Conservation (phyloP, 257 asterid species). For the Nicotiana benthamiana region DNA sequence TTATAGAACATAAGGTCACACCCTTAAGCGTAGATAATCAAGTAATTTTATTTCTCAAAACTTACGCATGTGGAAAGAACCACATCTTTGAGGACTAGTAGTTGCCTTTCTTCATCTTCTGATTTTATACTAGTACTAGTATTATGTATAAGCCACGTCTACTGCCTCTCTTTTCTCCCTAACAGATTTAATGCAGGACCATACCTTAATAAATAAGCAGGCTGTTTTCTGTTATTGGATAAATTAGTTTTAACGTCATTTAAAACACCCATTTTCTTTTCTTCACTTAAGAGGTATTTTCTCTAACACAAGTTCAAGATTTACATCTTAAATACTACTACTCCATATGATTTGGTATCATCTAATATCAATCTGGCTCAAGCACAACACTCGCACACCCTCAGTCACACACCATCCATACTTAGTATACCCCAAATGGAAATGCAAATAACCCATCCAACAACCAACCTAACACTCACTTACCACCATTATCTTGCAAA, state of each 20-base stretch:
- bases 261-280: neutral
- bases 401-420: neutral
- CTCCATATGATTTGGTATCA: neutral
- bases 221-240: neutral
- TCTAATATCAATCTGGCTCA: neutral
- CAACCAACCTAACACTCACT: neutral
- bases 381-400: neutral
- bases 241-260: neutral
- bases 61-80: too few relatives aligned
- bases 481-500: neutral
- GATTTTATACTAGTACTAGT: too few relatives aligned
- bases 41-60: too few relatives aligned
- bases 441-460: neutral
- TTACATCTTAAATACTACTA: neutral
- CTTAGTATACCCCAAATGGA: too few relatives aligned
- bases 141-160: too few relatives aligned
- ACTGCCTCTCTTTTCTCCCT: neutral
- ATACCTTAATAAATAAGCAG: neutral
- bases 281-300: neutral
- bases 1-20: too few relatives aligned
- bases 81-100: too few relatives aligned
- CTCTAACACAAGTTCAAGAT: neutral
- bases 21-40: too few relatives aligned
- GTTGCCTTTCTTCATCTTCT: too few relatives aligned
- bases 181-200: neutral